Percentiles rank a stretch among this genome's conserved stretches.
Evolutionary conservation across 345 rosid genomes (phyloP).

Genomic region (Rubroshorea leprosula): DNA sequence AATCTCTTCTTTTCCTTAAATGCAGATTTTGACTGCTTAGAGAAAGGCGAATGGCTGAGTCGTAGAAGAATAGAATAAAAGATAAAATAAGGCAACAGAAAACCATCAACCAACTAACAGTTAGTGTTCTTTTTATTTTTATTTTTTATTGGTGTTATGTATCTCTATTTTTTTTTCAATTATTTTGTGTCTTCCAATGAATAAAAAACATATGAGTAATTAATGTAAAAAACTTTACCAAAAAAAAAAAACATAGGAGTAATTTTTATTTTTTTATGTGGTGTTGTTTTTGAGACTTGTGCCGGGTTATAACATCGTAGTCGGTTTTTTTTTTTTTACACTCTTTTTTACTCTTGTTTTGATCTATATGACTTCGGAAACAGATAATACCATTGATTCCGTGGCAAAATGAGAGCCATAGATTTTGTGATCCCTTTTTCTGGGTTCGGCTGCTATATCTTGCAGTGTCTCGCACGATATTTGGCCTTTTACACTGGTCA

Average conservation of each 20-base stretch:
- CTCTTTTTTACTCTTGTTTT: slow-evolving; percentile 4
- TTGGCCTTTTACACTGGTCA: background rate
- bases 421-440: slow-evolving; percentile 45
- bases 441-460: slow-evolving; percentile 22
- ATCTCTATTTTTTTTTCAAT: too few relatives aligned
- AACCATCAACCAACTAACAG: background rate
- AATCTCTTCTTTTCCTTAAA: background rate
- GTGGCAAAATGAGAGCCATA: slow-evolving; percentile 48
- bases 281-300: slow-evolving; percentile 24
- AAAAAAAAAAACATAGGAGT: background rate
- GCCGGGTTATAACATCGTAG: slow-evolving; percentile 9
- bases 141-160: too few relatives aligned
- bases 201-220: background rate
- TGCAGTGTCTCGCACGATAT: slow-evolving; percentile 12
- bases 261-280: background rate
- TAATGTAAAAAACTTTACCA: background rate
- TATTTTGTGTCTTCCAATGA: background rate
- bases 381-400: slow-evolving; percentile 26
- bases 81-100: background rate
- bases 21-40: slow-evolving; percentile 28
- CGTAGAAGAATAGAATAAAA: background rate
- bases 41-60: slow-evolving; percentile 24
- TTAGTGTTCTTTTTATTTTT: too few relatives aligned
- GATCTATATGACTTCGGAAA: slow-evolving; percentile 11
- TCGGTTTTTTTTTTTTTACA: slow-evolving; percentile 7